Evolutionary conservation across 2,329 filamentous ascomycete species (phyloP).

Genomic region (Drechslera avenae): DNA sequence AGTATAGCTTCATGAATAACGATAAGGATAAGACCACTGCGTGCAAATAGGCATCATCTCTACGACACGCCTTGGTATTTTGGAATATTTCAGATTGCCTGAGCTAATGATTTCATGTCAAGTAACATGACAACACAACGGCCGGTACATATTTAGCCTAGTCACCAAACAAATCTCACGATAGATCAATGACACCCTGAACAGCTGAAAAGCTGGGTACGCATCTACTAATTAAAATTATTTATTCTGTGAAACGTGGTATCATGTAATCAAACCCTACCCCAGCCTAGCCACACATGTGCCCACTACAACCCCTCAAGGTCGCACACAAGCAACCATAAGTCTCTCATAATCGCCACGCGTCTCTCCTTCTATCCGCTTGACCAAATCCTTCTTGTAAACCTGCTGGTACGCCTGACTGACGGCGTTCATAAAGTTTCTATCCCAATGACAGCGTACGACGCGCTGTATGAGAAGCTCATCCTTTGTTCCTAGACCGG

Average conservation of each 20-base stretch:
- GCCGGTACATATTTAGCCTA: too few relatives aligned
- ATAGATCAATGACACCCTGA: too few relatives aligned
- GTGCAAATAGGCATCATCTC: too few relatives aligned
- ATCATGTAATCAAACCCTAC: constrained; percentile 2
- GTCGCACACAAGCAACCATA: constrained; percentile 68
- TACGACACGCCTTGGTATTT: too few relatives aligned
- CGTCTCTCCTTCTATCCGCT: constrained; percentile 79
- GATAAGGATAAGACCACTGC: too few relatives aligned
- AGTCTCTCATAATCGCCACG: constrained; percentile 80
- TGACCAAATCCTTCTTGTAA: constrained; percentile 69
- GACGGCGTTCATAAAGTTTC: constrained; percentile 73
- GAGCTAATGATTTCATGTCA: too few relatives aligned
- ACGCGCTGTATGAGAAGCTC: constrained; percentile 76
- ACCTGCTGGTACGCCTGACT: constrained; percentile 76
- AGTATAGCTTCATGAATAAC: too few relatives aligned
- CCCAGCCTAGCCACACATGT: neutral
- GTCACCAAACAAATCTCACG: too few relatives aligned
- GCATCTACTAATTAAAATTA: too few relatives aligned
- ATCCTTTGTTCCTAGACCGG: constrained; percentile 86
- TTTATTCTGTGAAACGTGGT: neutral
- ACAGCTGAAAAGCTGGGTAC: too few relatives aligned
- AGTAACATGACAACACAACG: too few relatives aligned
- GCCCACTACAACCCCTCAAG: constrained; percentile 7
- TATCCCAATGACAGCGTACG: constrained; percentile 83
- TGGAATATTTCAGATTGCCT: too few relatives aligned